These are phyloP conservation scores for Cyclotella atomus DNA, from an alignment of 108 stramenopile genomes.

Conservation along the genomic window DNA sequence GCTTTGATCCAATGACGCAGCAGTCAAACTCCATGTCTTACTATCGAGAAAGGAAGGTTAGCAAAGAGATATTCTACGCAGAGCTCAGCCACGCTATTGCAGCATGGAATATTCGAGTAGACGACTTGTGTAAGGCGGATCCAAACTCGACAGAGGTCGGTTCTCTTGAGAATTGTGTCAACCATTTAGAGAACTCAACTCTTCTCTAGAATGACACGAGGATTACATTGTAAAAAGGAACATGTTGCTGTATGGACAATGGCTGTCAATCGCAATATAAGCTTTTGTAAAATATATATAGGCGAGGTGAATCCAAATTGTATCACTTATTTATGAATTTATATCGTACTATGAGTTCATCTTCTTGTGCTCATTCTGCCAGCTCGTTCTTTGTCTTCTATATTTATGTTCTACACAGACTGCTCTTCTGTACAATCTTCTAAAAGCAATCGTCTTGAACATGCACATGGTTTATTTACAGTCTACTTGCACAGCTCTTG, in stretches of 20 bases:
- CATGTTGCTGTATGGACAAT: too few relatives aligned
- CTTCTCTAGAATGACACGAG: too few relatives aligned
- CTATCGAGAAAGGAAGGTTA: slow-evolving; percentile 50
- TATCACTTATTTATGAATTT: too few relatives aligned
- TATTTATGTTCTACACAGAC: too few relatives aligned
- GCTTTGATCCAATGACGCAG: slow-evolving; percentile 27
- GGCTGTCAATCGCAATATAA: too few relatives aligned
- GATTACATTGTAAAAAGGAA: too few relatives aligned
- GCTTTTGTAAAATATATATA: too few relatives aligned
- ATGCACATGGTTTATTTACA: not conserved
- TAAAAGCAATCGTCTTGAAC: too few relatives aligned
- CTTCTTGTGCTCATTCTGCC: too few relatives aligned
- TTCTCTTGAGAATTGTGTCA: slow-evolving; percentile 18
- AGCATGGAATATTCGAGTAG: slow-evolving; percentile 25
- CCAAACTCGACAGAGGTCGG: slow-evolving; percentile 9
- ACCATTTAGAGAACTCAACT: slow-evolving; percentile 30
- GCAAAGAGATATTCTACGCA: slow-evolving; percentile 36
- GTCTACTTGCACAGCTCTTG: not conserved
- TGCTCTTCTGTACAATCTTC: not conserved
- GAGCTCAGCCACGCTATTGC: slow-evolving; percentile 16
- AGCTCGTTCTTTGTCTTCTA: too few relatives aligned
- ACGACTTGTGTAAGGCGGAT: slow-evolving; percentile 39
- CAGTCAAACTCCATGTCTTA: slow-evolving; percentile 23
- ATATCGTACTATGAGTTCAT: too few relatives aligned
- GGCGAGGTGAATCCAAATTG: too few relatives aligned